Evolutionary conservation across 768 basidiomycete species (phyloP), one percentile per base, ranked within the genome.

Genomic region (Tubosaeta sp.): DNA sequence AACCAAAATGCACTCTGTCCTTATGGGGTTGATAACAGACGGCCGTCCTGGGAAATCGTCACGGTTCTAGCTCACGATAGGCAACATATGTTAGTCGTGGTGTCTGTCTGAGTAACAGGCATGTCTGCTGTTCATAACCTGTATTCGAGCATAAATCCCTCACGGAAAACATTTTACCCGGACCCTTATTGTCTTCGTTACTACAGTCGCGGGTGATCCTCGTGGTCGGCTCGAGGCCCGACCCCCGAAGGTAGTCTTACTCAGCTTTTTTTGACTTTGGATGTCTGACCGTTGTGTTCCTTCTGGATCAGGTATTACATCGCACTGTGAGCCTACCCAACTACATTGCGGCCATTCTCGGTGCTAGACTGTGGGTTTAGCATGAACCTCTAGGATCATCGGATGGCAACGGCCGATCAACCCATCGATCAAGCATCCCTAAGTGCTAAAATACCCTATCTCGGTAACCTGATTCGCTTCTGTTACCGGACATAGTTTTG

Each of bases 391-490:
- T 22, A 22, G 22, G 22, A 22, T 13, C 9, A 38, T 50, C 51
- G 53, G 59, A 42, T 13, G 31, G 19, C 5, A 6, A 41, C 56
- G 59, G 61, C 53, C 54, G 59, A 45, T 17, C 16, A 25, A 25
- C 14, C 34, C 35, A 16, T 33, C 4, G 8, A 13, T 45, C 32
- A 14, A 48, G 9, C 27, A 9, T 25, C 45, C 12, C 4, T 32
- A 22, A 13, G 3, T 19, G 22, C 32, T 16, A 34, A 25, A 19
- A 25, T 1, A 13, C 5, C 26, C n/a, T 27, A n/a, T 27, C 13
- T 27, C 8, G 12, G 8, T 16, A 0, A 22, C 19, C 39, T 41
- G n/a, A n/a, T n/a, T n/a, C 14, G 14, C 5, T 6, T 38, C 8
- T 38, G 37, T 38, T 17, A 8, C 29, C 29, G 7, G 9, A n/a